A percentile compares a stretch with the other conserved stretches of the same genome.
phyloP scores from a whole-genome alignment of 129 eudicot species.

The Rutidosis leptorrhynchoides region DNA sequence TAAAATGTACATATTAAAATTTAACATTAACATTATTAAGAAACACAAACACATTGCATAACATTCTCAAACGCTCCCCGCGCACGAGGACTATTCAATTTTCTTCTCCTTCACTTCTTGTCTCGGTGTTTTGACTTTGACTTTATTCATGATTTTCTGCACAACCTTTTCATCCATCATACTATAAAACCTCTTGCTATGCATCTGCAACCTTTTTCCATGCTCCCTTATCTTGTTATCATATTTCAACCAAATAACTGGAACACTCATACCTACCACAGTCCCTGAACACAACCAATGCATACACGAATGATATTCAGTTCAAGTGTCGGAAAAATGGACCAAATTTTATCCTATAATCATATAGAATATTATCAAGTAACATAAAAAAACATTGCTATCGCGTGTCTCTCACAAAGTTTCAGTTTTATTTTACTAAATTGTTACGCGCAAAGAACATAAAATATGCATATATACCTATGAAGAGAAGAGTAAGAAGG shows the following conservation, averaged over 20 bases:
- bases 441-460: background rate
- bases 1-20: background rate
- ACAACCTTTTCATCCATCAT: constrained; percentile 44
- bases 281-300: constrained; percentile 38
- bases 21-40: background rate
- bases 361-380: too few relatives aligned
- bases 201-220: constrained; percentile 41
- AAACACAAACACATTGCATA: background rate
- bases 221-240: constrained; percentile 46
- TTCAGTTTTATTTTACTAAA: too few relatives aligned
- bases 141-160: constrained; percentile 34
- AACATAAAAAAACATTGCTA: too few relatives aligned
- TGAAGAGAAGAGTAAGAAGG: constrained; percentile 49
- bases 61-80: background rate
- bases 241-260: constrained; percentile 44
- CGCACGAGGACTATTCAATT: constrained; percentile 30
- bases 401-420: too few relatives aligned
- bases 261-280: constrained; percentile 45
- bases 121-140: constrained; percentile 21
- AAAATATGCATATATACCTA: constrained; percentile 40
- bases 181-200: constrained; percentile 34
- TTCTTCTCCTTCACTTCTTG: constrained; percentile 42
- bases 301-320: background rate
- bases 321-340: background rate
- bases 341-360: background rate